phyloP scores from a whole-genome alignment of 164 flowering plant species.

The Taxillus chinensis region DNA sequence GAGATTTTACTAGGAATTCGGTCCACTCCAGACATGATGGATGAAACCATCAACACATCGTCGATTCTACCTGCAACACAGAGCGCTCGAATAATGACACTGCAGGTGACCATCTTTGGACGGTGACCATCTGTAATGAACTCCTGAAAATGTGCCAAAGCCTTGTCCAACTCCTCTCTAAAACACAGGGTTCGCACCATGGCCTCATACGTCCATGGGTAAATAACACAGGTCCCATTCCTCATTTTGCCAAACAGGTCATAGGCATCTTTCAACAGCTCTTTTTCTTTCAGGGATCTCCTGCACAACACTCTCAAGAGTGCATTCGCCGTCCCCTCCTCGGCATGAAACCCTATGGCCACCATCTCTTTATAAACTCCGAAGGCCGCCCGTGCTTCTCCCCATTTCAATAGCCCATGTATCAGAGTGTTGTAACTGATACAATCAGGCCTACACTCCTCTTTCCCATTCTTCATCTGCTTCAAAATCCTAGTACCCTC shows the following conservation, averaged over 20 bases:
- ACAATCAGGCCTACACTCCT: conserved; percentile 45
- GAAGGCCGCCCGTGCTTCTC: conserved; percentile 27
- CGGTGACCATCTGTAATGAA: conserved; percentile 34
- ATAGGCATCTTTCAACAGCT: conserved; percentile 29
- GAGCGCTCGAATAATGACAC: conserved; percentile 39
- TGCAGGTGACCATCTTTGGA: conserved; percentile 35
- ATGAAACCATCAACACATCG: conserved; percentile 38
- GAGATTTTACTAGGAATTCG: conserved; percentile 25
- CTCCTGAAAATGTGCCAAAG: conserved; percentile 26
- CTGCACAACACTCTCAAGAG: conserved; percentile 53
- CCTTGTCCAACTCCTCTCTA: conserved; percentile 34
- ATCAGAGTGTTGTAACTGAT: conserved; percentile 65
- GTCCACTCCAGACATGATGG: conserved; percentile 21
- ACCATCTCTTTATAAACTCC: conserved; percentile 52
- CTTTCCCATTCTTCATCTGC: conserved; percentile 40
- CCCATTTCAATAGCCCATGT: conserved; percentile 73
- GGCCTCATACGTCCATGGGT: conserved; percentile 28
- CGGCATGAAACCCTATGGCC: conserved; percentile 32
- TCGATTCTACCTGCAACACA: conserved; percentile 39
- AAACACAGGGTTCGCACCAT: conserved; percentile 42
- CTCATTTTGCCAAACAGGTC: conserved; percentile 44
- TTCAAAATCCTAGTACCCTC: conserved; percentile 48
- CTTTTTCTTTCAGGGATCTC: conserved; percentile 39
- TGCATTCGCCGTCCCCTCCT: conserved; percentile 46
- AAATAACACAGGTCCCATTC: conserved; percentile 15